Conservation (phyloP, 1,284 basidiomycete species). For the Cryptococcus maquisensis region DNA sequence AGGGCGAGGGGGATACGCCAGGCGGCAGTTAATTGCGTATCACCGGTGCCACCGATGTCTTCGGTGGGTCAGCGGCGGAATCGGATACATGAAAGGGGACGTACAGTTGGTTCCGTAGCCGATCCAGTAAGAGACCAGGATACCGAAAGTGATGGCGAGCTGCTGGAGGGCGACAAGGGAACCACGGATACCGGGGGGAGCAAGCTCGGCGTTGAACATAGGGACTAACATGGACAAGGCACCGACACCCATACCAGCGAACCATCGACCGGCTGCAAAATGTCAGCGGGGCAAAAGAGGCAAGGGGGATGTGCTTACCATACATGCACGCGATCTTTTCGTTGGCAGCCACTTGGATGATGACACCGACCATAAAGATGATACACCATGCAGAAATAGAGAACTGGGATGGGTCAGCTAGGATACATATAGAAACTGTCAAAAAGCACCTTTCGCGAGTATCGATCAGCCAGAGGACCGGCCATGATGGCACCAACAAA, state of each 20-base stretch:
- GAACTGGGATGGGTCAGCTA: conserved; percentile 16
- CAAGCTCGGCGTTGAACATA: conserved; percentile 68
- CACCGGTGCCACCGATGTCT: conserved; percentile 44
- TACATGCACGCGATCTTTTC: conserved; percentile 36
- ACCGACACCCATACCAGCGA: conserved; percentile 46
- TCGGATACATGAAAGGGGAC: too few relatives aligned
- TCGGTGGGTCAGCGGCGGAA: too few relatives aligned
- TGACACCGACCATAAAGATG: conserved; percentile 43
- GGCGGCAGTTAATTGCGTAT: conserved; percentile 55
- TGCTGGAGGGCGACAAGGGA: conserved; percentile 77
- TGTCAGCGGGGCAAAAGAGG: background rate
- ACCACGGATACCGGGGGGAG: conserved; percentile 75
- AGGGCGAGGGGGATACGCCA: conserved; percentile 73
- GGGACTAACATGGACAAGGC: conserved; percentile 47
- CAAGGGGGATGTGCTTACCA: conserved; percentile 13
- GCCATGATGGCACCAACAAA: conserved; percentile 41
- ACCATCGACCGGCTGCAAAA: conserved; percentile 35
- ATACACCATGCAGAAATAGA: conserved; percentile 45
- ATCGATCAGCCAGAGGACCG: conserved; percentile 40
- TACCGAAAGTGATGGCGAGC: conserved; percentile 63
- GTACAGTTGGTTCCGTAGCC: conserved; percentile 63
- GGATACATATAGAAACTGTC: background rate
- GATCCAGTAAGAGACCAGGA: conserved; percentile 67
- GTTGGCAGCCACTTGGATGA: conserved; percentile 40
- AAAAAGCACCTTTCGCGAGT: conserved; percentile 43